Evolutionary conservation across 768 basidiomycete genomes (phyloP).

Genomic region (Tricholomella constricta): DNA sequence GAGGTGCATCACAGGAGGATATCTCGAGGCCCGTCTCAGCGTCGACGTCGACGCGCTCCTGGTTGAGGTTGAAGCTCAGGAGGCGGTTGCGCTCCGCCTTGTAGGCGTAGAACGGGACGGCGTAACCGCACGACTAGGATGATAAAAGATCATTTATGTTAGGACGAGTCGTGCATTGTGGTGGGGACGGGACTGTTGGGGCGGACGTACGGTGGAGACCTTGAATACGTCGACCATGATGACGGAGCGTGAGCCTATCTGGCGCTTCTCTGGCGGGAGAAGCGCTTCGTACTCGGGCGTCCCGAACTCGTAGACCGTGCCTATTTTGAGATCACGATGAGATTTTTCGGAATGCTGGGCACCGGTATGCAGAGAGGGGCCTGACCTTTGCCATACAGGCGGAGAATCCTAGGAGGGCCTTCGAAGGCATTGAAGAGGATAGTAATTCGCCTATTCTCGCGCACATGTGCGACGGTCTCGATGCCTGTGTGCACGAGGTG

Average conservation of each 20-base stretch:
- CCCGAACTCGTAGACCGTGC: conserved; percentile 62
- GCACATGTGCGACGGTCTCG: conserved; percentile 49
- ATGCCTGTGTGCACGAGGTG: conserved; percentile 28
- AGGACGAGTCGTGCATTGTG: too few relatives aligned
- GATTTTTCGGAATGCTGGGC: background rate
- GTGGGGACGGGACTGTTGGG: background rate
- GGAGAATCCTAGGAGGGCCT: conserved; percentile 56
- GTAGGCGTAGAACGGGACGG: conserved; percentile 62
- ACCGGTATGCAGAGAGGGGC: background rate
- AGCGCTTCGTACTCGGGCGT: conserved; percentile 59
- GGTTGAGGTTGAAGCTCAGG: conserved; percentile 42
- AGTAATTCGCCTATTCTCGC: conserved; percentile 63
- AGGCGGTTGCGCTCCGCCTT: conserved; percentile 55
- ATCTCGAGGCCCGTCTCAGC: conserved; percentile 14
- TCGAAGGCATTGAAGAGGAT: conserved; percentile 65
- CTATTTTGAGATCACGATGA: conserved; percentile 32
- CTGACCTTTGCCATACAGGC: conserved; percentile 62
- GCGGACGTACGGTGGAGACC: conserved; percentile 46
- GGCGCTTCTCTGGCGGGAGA: conserved; percentile 46
- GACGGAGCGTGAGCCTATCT: conserved; percentile 59
- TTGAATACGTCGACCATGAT: conserved; percentile 64
- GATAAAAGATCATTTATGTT: background rate
- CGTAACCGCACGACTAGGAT: conserved; percentile 64
- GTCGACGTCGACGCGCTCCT: conserved; percentile 44
- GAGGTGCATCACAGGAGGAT: conserved; percentile 6